A percentile compares a stretch with the other conserved stretches of the same genome.
These are phyloP conservation scores for Yamadazyma triangularis DNA, from an alignment of 1,139 yeast species.

Conservation along the genomic window DNA sequence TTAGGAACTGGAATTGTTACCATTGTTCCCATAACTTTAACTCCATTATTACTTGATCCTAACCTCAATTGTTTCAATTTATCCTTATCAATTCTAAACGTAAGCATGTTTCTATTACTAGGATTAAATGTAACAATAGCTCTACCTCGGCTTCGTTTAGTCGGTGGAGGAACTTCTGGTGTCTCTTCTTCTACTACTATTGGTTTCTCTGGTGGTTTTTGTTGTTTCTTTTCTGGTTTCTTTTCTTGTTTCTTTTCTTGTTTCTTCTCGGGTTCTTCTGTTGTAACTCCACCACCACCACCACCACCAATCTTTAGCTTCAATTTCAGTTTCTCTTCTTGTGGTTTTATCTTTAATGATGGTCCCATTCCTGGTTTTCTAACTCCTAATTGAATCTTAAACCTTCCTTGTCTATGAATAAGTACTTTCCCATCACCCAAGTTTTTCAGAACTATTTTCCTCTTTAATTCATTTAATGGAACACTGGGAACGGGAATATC, in stretches of 20 bases:
- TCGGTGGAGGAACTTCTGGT: conserved; percentile 2
- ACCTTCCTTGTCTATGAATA: conserved; percentile 41
- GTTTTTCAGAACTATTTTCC: conserved; percentile 56
- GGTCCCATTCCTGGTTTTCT: conserved; percentile 8
- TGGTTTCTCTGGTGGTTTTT: conserved; percentile 2
- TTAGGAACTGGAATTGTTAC: conserved; percentile 6
- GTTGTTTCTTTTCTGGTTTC: background rate
- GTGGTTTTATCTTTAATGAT: conserved; percentile 5
- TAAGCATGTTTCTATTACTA: conserved; percentile 1
- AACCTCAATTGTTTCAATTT: conserved; percentile 2
- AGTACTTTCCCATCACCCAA: conserved; percentile 44
- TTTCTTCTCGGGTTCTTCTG: conserved; percentile 2
- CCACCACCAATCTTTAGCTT: conserved; percentile 16
- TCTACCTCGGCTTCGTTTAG: conserved; percentile 1
- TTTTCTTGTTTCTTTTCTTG: background rate
- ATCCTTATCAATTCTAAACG: conserved; percentile 4
- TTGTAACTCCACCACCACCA: too few relatives aligned
- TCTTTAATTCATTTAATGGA: conserved; percentile 45
- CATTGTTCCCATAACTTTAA: conserved; percentile 10
- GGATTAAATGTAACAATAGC: conserved; percentile 1
- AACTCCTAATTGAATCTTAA: conserved; percentile 36
- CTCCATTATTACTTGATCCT: conserved; percentile 7
- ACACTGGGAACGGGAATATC: conserved; percentile 59
- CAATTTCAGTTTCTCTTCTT: conserved; percentile 14
- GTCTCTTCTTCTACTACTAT: background rate